Evolutionary conservation across 1,284 basidiomycete genomes (phyloP).

Genomic region (Cutaneotrichosporon mucoides): DNA sequence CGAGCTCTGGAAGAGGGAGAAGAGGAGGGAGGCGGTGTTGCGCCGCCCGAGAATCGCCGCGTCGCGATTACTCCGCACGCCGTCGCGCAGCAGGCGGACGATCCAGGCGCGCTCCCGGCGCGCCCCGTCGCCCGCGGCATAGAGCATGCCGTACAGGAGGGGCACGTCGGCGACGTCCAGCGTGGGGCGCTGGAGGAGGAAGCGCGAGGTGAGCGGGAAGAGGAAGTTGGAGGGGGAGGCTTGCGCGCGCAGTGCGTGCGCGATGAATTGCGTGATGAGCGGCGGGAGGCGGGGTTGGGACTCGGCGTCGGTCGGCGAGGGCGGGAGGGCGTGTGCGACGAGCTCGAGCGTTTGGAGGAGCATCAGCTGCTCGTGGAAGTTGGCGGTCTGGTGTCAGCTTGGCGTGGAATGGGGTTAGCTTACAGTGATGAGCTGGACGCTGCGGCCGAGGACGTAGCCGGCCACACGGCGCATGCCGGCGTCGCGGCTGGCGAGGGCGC

Average conservation of each 20-base stretch:
- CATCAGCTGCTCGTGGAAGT: constrained; percentile 77
- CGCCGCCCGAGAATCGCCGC: constrained; percentile 76
- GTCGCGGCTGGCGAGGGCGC: constrained; percentile 68
- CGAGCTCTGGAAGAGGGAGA: constrained; percentile 68
- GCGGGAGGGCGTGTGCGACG: constrained; percentile 60
- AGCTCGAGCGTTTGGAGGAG: constrained; percentile 69
- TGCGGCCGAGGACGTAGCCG: constrained; percentile 34
- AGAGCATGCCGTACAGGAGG: constrained; percentile 78
- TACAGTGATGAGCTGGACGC: background rate
- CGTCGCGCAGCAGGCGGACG: constrained; percentile 74
- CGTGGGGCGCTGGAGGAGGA: constrained; percentile 75
- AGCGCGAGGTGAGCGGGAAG: constrained; percentile 72
- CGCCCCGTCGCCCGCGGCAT: constrained; percentile 66
- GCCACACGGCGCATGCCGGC: constrained; percentile 57
- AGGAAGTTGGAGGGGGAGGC: constrained; percentile 75
- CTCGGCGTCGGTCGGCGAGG: constrained; percentile 20
- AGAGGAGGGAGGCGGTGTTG: constrained; percentile 81
- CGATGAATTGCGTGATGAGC: constrained; percentile 72
- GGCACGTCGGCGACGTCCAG: constrained; percentile 75
- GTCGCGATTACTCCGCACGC: constrained; percentile 64
- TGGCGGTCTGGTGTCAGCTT: constrained; percentile 12
- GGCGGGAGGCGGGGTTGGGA: constrained; percentile 54
- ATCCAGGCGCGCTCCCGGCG: constrained; percentile 85
- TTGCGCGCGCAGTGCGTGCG: constrained; percentile 70
- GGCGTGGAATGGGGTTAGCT: constrained; percentile 1